phyloP scores from a whole-genome alignment of 306 rosid genomes.

The Casuarina equisetifolia region DNA sequence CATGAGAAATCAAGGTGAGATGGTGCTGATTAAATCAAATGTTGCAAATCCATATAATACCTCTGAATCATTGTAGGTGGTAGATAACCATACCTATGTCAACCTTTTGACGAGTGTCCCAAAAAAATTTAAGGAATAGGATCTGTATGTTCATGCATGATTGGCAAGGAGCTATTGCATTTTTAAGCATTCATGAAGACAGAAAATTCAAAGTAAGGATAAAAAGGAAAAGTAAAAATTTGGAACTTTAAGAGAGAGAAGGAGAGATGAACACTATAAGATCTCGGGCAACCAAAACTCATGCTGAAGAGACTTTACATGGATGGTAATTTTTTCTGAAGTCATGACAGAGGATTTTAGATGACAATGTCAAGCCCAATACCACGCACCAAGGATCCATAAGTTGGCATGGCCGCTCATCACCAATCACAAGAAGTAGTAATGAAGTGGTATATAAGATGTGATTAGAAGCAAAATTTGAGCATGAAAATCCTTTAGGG shows the following conservation, averaged over 20 bases:
- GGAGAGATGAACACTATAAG: background rate
- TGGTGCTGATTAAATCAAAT: constrained; percentile 1
- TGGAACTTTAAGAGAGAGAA: background rate
- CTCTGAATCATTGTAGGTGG: background rate
- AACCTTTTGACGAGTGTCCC: background rate
- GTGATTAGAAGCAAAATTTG: constrained; percentile 6
- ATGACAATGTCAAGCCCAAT: background rate
- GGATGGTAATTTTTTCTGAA: background rate
- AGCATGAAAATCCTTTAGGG: background rate
- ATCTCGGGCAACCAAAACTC: background rate
- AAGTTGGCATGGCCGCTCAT: background rate
- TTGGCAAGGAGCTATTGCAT: background rate
- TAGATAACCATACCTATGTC: background rate
- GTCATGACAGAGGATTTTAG: background rate
- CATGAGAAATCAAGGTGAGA: background rate
- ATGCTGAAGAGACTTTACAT: background rate
- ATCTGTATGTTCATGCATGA: background rate
- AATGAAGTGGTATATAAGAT: background rate
- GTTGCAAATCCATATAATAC: background rate
- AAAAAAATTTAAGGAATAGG: background rate
- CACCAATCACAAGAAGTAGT: background rate
- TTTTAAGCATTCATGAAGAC: background rate
- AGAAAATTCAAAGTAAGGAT: background rate
- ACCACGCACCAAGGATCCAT: constrained; percentile 1
- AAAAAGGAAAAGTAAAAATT: background rate